phyloP scores from a whole-genome alignment of 208 protist genomes.

The Entamoeba histolytica region DNA sequence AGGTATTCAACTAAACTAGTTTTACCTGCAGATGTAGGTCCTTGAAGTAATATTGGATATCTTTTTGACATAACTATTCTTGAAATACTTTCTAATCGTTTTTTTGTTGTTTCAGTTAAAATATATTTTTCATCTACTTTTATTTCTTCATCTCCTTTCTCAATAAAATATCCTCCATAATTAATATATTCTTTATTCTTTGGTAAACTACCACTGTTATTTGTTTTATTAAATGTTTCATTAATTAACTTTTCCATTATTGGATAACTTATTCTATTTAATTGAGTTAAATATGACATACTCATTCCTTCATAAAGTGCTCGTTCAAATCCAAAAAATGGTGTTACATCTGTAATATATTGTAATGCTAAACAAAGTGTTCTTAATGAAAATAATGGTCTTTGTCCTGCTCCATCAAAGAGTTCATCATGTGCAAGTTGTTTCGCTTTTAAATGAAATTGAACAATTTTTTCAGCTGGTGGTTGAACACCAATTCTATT shows the following conservation, averaged over 20 bases:
- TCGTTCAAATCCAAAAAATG: constrained; percentile 64
- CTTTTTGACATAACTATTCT: constrained; percentile 55
- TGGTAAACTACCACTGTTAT: neutral
- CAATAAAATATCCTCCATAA: neutral
- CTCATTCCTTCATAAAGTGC: constrained; percentile 75
- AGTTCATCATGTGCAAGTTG: constrained; percentile 56
- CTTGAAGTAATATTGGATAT: constrained; percentile 89
- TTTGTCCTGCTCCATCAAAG: constrained; percentile 53
- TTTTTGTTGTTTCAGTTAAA: constrained; percentile 66
- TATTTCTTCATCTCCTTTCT: neutral
- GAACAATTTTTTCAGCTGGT: constrained; percentile 40
- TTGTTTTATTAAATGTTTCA: neutral
- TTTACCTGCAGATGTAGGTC: constrained; percentile 87
- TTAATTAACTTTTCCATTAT: constrained; percentile 60
- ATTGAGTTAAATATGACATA: constrained; percentile 76
- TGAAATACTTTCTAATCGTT: constrained; percentile 69
- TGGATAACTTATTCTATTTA: constrained; percentile 56
- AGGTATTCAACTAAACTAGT: constrained; percentile 97
- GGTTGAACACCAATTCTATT: constrained; percentile 31
- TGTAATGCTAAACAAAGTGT: constrained; percentile 79
- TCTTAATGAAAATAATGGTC: constrained; percentile 79
- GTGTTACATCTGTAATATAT: constrained; percentile 34
- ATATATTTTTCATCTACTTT: constrained; percentile 55
- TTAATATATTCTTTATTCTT: neutral
- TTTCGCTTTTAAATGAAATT: neutral